Evolutionary conservation across 164 flowering plant genomes (phyloP).

Genomic region (Cinnamomum chago): DNA sequence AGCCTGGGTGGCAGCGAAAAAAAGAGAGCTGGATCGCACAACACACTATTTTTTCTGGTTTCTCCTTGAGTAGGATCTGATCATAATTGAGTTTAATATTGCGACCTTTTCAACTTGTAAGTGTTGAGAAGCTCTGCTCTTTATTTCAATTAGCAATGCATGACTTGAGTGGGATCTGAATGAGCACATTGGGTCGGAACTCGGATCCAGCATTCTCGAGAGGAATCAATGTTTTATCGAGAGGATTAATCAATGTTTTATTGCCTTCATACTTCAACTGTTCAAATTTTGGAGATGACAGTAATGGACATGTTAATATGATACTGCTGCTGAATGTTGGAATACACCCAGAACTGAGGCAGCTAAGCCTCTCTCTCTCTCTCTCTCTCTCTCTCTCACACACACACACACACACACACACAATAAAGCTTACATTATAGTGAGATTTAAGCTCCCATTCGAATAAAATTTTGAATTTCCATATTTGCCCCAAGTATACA

Average conservation of each 20-base stretch:
- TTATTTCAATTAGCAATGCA: neutral
- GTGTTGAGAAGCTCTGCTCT: neutral
- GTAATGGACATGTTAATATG: neutral
- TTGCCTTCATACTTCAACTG: neutral
- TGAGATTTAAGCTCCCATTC: too few species aligned
- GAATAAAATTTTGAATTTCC: neutral
- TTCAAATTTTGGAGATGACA: neutral
- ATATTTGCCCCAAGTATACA: neutral
- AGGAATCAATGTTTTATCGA: neutral
- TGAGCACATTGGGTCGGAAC: neutral
- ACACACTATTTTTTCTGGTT: neutral
- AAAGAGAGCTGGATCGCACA: neutral
- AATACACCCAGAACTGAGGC: neutral
- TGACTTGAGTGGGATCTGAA: neutral
- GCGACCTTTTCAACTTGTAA: neutral
- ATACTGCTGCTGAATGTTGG: neutral
- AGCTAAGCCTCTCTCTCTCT: neutral
- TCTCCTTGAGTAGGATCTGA: too few species aligned
- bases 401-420: too few species aligned
- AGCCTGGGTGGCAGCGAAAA: neutral
- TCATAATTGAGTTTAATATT: too few species aligned
- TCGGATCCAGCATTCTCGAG: neutral
- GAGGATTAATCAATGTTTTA: neutral
- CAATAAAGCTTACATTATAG: too few species aligned
- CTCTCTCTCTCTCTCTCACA: neutral